phyloP scores from a whole-genome alignment of 768 basidiomycete genomes.

The Sutorius australiensis region DNA sequence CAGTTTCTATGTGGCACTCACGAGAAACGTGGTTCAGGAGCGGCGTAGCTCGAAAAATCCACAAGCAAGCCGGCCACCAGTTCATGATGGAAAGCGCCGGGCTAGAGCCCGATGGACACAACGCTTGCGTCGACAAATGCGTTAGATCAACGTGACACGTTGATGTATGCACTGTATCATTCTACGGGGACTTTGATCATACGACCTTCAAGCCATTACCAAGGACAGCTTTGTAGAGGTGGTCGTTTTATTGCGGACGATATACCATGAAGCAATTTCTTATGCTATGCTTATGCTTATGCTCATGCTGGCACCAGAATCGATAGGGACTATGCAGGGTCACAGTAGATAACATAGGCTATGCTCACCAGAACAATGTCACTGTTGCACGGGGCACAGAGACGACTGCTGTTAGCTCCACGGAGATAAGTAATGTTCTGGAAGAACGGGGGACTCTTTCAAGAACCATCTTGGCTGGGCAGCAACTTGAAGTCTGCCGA shows the following conservation, averaged over 20 bases:
- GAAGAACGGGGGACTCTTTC: background rate
- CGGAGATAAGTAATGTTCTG: background rate
- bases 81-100: background rate
- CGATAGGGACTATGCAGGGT: too few relatives aligned
- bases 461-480: background rate
- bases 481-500: too few relatives aligned
- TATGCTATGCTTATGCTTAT: too few relatives aligned
- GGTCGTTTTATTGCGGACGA: background rate
- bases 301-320: too few relatives aligned
- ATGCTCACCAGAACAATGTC: background rate
- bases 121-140: background rate
- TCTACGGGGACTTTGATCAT: background rate
- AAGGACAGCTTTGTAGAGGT: background rate
- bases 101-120: background rate
- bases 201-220: background rate
- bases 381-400: background rate
- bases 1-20: background rate
- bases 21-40: background rate
- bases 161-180: background rate
- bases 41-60: background rate
- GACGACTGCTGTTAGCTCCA: background rate
- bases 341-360: too few relatives aligned
- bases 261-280: background rate
- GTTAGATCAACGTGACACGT: too few relatives aligned
- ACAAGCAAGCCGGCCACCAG: background rate